Percentiles rank a stretch among this genome's conserved stretches.
Conservation (phyloP, 495 filamentous ascomycete genomes). For the Articulospora tetracladia region DNA sequence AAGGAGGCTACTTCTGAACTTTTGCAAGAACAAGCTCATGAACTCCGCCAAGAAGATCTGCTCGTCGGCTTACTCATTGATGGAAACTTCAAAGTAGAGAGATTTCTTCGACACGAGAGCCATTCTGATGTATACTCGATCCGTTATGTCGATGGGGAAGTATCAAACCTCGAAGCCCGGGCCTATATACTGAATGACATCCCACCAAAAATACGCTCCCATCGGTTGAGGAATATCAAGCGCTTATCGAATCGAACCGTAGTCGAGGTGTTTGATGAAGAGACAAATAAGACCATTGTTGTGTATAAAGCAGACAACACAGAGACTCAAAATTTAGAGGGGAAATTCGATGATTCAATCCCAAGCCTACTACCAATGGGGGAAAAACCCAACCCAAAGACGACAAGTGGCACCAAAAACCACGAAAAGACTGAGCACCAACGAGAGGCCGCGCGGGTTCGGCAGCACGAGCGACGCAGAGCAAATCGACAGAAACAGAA, state of each 20-base stretch:
- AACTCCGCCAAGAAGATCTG: too few species aligned
- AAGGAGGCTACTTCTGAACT: too few species aligned
- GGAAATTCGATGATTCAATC: background rate
- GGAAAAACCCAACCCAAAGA: background rate
- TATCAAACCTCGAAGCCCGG: background rate
- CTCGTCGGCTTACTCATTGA: too few species aligned
- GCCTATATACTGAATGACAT: background rate
- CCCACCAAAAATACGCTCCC: background rate
- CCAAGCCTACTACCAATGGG: background rate
- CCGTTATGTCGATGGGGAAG: too few species aligned
- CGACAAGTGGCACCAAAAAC: background rate
- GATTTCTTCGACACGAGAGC: too few species aligned
- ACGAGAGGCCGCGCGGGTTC: conserved; percentile 5
- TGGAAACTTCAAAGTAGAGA: too few species aligned
- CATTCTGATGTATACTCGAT: too few species aligned
- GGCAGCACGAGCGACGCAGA: conserved; percentile 3
- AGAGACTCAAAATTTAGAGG: background rate
- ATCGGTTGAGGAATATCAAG: conserved; percentile 9
- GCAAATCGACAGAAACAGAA: background rate
- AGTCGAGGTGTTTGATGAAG: background rate
- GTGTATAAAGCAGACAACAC: background rate
- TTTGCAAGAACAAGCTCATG: too few species aligned
- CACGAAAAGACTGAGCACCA: background rate
- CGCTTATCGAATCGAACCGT: conserved; percentile 3
- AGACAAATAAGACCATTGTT: background rate